Percentiles rank a stretch among this genome's conserved stretches.
phyloP scores from a whole-genome alignment of 441 rosid species.

The Macaranga tanarius region DNA sequence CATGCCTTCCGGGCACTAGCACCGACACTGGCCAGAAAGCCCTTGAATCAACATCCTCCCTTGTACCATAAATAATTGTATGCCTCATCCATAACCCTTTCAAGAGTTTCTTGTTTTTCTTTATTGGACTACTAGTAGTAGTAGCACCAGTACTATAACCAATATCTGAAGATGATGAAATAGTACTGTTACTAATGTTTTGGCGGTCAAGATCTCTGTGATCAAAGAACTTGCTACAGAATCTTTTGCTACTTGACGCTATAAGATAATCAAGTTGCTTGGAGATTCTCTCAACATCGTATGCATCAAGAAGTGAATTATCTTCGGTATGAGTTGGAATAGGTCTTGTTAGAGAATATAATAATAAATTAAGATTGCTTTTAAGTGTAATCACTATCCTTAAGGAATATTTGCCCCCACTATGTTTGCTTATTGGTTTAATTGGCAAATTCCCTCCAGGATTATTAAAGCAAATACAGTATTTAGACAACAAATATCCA shows the following conservation, averaged over 20 bases:
- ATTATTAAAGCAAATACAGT: too few relatives aligned
- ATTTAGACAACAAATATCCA: too few relatives aligned
- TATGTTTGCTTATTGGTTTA: too few relatives aligned
- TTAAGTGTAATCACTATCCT: too few relatives aligned
- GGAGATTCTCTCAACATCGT: conserved; percentile 50
- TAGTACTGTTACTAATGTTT: background rate
- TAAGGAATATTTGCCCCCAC: too few relatives aligned
- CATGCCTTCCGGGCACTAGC: conserved; percentile 15
- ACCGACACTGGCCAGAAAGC: conserved; percentile 20
- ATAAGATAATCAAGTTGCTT: conserved; percentile 41
- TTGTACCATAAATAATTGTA: conserved; percentile 46
- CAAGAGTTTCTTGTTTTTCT: conserved; percentile 23
- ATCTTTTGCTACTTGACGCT: conserved; percentile 14
- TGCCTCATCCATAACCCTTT: conserved; percentile 38
- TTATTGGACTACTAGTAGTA: conserved; percentile 16
- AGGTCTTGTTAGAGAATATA: too few relatives aligned
- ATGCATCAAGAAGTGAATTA: conserved; percentile 50
- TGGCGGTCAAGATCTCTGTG: conserved; percentile 3
- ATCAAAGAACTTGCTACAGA: background rate
- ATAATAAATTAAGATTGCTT: too few relatives aligned
- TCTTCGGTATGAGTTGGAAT: conserved; percentile 13
- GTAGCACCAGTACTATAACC: background rate
- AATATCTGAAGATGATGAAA: background rate
- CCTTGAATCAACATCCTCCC: conserved; percentile 42
- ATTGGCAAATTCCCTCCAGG: too few relatives aligned